These are phyloP conservation scores for Suillus ampliporus DNA, from an alignment of 768 basidiomycete genomes.

Conservation along the genomic window DNA sequence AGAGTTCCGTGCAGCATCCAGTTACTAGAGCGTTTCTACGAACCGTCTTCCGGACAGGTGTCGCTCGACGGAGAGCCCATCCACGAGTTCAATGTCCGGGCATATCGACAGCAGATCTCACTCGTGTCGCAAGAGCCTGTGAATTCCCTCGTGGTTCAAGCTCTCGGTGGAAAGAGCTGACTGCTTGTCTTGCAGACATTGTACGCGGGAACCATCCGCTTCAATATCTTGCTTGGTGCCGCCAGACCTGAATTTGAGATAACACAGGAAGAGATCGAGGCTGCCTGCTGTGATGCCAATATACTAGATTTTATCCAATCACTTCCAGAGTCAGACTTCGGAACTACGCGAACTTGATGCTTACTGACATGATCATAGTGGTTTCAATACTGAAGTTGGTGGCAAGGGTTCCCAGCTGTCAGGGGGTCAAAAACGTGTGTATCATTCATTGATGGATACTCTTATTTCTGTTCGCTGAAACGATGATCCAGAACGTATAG, in stretches of 20 bases:
- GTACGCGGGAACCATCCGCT: conserved; percentile 87
- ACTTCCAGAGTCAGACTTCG: conserved; percentile 69
- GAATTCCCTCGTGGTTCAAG: conserved; percentile 22
- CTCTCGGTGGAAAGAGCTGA: conserved; percentile 2
- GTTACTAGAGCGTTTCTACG: conserved; percentile 86
- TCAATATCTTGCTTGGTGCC: conserved; percentile 90
- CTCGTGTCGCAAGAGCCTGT: conserved; percentile 89
- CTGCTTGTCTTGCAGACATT: conserved; percentile 51
- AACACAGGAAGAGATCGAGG: conserved; percentile 86
- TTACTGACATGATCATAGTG: conserved; percentile 47
- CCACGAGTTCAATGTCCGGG: conserved; percentile 76
- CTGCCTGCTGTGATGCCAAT: conserved; percentile 86
- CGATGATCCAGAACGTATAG: conserved; percentile 56
- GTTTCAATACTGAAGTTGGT: conserved; percentile 91
- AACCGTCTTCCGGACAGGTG: conserved; percentile 73
- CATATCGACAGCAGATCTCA: conserved; percentile 88
- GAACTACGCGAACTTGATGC: neutral
- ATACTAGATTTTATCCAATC: conserved; percentile 88
- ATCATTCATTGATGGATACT: neutral
- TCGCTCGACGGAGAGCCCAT: conserved; percentile 79
- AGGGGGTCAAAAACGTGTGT: conserved; percentile 84
- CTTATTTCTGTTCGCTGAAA: conserved; percentile 8
- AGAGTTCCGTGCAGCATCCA: conserved; percentile 60
- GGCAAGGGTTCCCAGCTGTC: conserved; percentile 90
- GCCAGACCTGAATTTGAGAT: conserved; percentile 76